These are phyloP conservation scores for Chalara sp. DNA, from an alignment of 2,329 filamentous ascomycete species.

Conservation along the genomic window DNA sequence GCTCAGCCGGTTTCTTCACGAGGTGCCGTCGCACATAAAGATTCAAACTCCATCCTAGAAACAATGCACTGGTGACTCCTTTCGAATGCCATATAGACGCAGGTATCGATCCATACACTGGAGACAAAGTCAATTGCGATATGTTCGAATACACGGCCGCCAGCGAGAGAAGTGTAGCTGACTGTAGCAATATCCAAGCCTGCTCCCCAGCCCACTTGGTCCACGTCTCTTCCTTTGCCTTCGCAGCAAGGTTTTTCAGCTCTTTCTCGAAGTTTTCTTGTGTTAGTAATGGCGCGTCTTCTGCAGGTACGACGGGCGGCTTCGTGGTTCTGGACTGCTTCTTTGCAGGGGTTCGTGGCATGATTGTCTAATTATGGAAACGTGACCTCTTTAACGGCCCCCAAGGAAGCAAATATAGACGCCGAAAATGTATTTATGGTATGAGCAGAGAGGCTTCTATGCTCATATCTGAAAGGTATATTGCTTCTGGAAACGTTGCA, in stretches of 20 bases:
- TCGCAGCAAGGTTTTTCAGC: slow-evolving; percentile 24
- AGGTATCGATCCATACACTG: slow-evolving; percentile 83
- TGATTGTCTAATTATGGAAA: background rate
- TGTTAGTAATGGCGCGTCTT: slow-evolving; percentile 20
- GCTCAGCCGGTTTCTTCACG: slow-evolving; percentile 40
- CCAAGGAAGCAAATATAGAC: no score
- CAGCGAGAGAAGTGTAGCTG: slow-evolving; percentile 42
- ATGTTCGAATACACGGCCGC: slow-evolving; percentile 61
- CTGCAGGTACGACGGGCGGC: background rate
- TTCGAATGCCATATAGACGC: slow-evolving; percentile 64
- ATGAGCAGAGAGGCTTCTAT: no score
- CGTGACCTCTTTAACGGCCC: no score
- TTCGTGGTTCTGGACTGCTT: background rate
- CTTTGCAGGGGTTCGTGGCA: background rate
- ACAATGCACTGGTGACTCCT: slow-evolving; percentile 58
- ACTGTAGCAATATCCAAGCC: slow-evolving; percentile 25
- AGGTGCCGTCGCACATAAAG: slow-evolving; percentile 44
- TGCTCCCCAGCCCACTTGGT: slow-evolving; percentile 23
- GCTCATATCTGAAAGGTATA: no score
- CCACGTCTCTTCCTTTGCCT: slow-evolving; percentile 26
- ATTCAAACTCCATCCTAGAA: slow-evolving; percentile 67
- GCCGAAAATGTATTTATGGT: no score
- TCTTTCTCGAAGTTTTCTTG: slow-evolving; percentile 30
- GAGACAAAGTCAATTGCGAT: slow-evolving; percentile 71
- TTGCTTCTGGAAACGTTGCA: no score